Percentiles rank a stretch among this genome's conserved stretches.
Evolutionary conservation across 352 stramenopile genomes (phyloP).

Genomic region (Blastocystis sp.): DNA sequence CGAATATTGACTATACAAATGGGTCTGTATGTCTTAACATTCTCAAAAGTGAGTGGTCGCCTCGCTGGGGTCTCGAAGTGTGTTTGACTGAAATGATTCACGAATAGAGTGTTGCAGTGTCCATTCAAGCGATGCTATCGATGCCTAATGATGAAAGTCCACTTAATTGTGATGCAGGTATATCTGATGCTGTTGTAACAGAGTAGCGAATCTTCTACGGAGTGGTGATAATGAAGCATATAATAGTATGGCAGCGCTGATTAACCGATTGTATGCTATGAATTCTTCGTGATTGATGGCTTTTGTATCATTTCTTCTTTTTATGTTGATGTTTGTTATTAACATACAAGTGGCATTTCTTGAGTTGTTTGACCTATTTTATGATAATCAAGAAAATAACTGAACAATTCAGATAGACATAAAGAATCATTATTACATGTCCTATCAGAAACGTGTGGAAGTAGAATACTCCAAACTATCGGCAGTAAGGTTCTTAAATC

Average conservation of each 20-base stretch:
- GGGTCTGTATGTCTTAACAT: conserved; percentile 59
- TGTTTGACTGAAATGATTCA: neutral
- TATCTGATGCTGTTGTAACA: neutral
- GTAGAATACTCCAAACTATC: too few relatives aligned
- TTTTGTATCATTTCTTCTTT: too few relatives aligned
- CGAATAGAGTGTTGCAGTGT: conserved; percentile 17
- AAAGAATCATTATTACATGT: too few relatives aligned
- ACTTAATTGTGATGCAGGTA: conserved; percentile 61
- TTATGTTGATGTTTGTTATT: too few relatives aligned
- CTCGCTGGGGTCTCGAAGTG: conserved; percentile 52
- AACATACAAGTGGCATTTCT: neutral
- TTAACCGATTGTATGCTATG: conserved; percentile 3
- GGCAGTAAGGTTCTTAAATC: too few relatives aligned
- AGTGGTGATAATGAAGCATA: conserved; percentile 8
- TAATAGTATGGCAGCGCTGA: neutral
- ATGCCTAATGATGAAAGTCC: conserved; percentile 53
- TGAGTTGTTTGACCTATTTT: neutral
- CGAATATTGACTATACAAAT: conserved; percentile 57
- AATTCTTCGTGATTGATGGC: neutral
- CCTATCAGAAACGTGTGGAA: too few relatives aligned
- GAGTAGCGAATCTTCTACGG: conserved; percentile 10
- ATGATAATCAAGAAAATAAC: too few relatives aligned
- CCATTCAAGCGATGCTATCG: conserved; percentile 42
- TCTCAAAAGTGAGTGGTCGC: conserved; percentile 31
- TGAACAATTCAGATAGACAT: too few relatives aligned